Conservation (phyloP, 176 grass and related monocot genomes). For the Oryza coarctata region DNA sequence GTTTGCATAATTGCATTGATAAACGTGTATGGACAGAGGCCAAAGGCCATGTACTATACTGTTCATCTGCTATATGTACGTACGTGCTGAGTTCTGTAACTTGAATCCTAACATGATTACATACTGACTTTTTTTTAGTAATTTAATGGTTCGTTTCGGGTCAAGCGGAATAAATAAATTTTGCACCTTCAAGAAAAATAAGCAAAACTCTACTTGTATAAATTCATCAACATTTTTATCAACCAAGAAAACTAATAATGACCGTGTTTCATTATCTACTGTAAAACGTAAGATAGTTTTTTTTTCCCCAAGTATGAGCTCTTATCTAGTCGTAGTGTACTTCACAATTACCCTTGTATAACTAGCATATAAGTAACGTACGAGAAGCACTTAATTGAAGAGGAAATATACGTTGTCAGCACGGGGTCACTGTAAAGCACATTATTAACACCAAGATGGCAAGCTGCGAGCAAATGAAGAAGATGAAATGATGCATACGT, state of each 20-base stretch:
- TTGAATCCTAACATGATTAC: background rate
- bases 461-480: conserved; percentile 27
- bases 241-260: background rate
- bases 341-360: background rate
- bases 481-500: background rate
- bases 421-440: background rate
- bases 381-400: background rate
- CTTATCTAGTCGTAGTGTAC: background rate
- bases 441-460: background rate
- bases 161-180: background rate
- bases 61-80: too few relatives aligned
- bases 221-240: background rate
- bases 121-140: background rate
- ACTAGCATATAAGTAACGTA: background rate
- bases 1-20: background rate
- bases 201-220: background rate
- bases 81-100: background rate
- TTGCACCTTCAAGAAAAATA: background rate
- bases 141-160: background rate
- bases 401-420: background rate
- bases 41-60: background rate
- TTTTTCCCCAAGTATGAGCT: background rate
- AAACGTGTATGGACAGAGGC: background rate
- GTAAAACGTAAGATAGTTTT: too few relatives aligned
- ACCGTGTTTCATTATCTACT: too few relatives aligned